Evolutionary conservation across 257 asterid genomes (phyloP).

Genomic region (Solanum phureja): DNA sequence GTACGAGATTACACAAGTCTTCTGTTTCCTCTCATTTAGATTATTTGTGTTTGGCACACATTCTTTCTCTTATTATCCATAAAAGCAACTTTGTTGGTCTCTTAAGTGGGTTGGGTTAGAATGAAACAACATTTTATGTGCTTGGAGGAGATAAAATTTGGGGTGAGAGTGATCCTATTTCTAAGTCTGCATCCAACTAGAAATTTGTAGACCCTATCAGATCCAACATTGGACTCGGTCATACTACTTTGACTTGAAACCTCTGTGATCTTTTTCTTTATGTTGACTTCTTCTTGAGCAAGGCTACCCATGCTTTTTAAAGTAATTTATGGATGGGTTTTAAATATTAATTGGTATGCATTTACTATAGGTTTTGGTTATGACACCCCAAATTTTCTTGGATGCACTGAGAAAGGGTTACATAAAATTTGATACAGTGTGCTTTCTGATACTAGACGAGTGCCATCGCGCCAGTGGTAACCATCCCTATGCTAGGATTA

Average conservation of each 20-base stretch:
- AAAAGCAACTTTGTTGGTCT: background rate
- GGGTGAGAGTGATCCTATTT: background rate
- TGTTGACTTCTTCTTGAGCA: background rate
- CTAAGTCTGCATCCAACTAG: background rate
- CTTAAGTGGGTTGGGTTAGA: background rate
- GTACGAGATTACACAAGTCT: background rate
- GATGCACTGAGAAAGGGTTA: constrained; percentile 60
- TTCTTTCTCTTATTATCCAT: background rate
- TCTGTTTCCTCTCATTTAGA: background rate
- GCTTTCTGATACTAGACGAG: constrained; percentile 68
- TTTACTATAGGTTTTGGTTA: constrained; percentile 53
- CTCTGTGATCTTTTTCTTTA: background rate
- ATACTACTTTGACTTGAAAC: background rate
- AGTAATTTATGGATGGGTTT: background rate
- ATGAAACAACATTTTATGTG: background rate
- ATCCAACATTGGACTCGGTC: background rate
- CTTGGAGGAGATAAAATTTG: background rate
- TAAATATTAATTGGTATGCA: background rate
- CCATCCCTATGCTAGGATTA: constrained; percentile 75
- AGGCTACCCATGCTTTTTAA: background rate
- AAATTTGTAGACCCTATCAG: background rate
- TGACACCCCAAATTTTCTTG: constrained; percentile 88
- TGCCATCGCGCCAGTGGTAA: constrained; percentile 76
- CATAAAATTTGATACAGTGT: constrained; percentile 33
- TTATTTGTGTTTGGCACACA: background rate